Base-by-base conservation (phyloP, 2,329 filamentous ascomycete species). In the Malbranchea zuffiana region DNA sequence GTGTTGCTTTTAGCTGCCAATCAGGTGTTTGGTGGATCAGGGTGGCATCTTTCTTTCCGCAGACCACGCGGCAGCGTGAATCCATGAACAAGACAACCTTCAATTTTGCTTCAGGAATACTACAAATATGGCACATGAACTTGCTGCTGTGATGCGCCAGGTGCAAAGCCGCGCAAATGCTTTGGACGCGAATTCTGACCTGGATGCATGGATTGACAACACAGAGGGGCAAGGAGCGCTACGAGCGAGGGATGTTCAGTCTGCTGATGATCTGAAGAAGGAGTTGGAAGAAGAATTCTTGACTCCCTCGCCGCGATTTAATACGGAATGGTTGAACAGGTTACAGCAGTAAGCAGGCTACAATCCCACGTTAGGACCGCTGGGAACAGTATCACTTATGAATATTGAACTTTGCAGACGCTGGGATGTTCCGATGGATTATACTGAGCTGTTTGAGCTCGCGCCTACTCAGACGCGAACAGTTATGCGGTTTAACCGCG, bases 381-480 rank as follows among this genome's bases (percentile, higher is more conserved):
- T n/a, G n/a, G n/a, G 23, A 26, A 18, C 33, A 12, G 39, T 46
- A 32, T 44, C 24, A 15, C 19, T 34, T 18, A 37, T 32, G n/a
- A n/a, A n/a, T n/a, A n/a, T n/a, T n/a, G n/a, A 32, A 26, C 10
- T 31, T 15, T 43, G 10, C 39, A 71, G 69, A 48, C 67, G 78
- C 56, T 98, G 88, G 90, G 83, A 94, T 45, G 71, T 77, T 39
- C 75, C 83, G 3, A 73, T 78, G 24, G 80, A 94, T 51, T 82
- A 87, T 55, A 74, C 77, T n/a, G 78, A 85, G 39, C 72, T 96
- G 12, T 94, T 93, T 60, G 75, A 80, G 45, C 72, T 96, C 37
- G 85, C 86, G 1, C 83, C 86, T 3, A 92, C 88, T 0, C 90
- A 96, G 61, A 88, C 86, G 11, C 77, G 90, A 40, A 96, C 87